Evolutionary conservation across 768 basidiomycete species (phyloP).

Genomic region (Mrakia gelida): DNA sequence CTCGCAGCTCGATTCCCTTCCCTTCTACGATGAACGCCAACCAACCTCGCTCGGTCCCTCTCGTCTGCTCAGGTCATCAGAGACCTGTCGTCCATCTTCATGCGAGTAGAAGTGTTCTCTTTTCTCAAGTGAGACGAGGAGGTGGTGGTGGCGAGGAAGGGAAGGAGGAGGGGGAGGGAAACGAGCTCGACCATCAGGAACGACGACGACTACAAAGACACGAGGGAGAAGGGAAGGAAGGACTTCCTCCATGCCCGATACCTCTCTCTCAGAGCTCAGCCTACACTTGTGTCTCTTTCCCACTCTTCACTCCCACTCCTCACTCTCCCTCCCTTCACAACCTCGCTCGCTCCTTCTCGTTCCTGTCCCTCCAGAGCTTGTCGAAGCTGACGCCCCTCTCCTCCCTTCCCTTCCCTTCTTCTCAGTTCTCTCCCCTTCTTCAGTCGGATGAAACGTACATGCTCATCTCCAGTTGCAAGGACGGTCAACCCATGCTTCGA

Average conservation of each 20-base stretch:
- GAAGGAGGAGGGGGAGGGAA: neutral
- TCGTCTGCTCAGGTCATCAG: conserved; percentile 48
- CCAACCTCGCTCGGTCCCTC: conserved; percentile 34
- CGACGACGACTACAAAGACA: no score
- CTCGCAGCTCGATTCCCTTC: neutral
- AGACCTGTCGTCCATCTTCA: conserved; percentile 79
- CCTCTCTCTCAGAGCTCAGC: no score
- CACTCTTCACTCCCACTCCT: no score
- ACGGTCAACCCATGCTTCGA: conserved; percentile 69
- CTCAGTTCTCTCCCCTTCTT: conserved; percentile 49
- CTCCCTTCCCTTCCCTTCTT: neutral
- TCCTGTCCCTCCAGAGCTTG: conserved; percentile 60
- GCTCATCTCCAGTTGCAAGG: conserved; percentile 95
- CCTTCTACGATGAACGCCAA: neutral
- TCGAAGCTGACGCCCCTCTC: neutral
- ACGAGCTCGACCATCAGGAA: neutral
- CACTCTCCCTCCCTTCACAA: neutral
- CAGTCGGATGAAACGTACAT: conserved; percentile 79
- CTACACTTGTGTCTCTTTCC: no score
- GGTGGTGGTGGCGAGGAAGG: neutral
- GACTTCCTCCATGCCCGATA: no score
- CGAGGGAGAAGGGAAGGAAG: no score
- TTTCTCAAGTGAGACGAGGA: neutral
- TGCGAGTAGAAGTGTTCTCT: conserved; percentile 34
- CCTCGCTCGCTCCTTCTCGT: conserved; percentile 37